These are phyloP conservation scores for Leucosporidium yakuticum DNA, from an alignment of 768 basidiomycete genomes.

Conservation along the genomic window DNA sequence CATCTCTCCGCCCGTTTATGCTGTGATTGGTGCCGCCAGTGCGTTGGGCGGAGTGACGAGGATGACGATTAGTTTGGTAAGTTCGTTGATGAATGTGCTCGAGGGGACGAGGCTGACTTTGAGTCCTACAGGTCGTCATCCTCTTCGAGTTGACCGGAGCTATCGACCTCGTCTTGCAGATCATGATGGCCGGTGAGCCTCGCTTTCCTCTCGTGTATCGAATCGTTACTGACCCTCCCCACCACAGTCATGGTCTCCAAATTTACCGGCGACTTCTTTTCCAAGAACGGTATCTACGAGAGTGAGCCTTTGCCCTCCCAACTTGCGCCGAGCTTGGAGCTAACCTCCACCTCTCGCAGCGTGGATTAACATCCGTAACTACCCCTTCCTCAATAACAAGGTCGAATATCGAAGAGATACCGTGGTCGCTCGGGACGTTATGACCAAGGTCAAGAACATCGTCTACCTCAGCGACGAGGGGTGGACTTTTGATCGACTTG, in stretches of 20 bases:
- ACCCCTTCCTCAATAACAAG: conserved; percentile 38
- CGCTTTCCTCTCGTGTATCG: conserved; percentile 46
- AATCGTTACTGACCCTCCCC: conserved; percentile 17
- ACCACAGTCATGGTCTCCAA: conserved; percentile 71
- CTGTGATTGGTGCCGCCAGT: conserved; percentile 71
- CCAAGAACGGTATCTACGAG: conserved; percentile 89
- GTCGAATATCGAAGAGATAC: conserved; percentile 35
- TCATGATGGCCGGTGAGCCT: conserved; percentile 46
- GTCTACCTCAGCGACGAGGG: conserved; percentile 71
- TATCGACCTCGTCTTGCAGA: conserved; percentile 66
- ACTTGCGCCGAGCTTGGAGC: neutral
- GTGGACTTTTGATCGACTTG: conserved; percentile 64
- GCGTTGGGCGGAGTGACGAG: conserved; percentile 87
- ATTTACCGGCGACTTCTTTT: conserved; percentile 80
- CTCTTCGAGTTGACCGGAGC: conserved; percentile 84
- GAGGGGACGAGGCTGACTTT: conserved; percentile 41
- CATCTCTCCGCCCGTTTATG: conserved; percentile 66
- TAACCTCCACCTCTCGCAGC: conserved; percentile 2
- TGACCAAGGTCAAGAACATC: conserved; percentile 44
- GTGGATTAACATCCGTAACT: conserved; percentile 38
- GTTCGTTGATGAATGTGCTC: neutral
- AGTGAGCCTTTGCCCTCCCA: conserved; percentile 58
- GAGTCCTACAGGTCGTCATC: conserved; percentile 61
- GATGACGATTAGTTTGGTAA: conserved; percentile 65
- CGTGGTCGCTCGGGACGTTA: conserved; percentile 30